Percentiles rank a stretch among this genome's conserved stretches.
Conservation (phyloP, 768 basidiomycete genomes). For the Ephemerocybe angulata region DNA sequence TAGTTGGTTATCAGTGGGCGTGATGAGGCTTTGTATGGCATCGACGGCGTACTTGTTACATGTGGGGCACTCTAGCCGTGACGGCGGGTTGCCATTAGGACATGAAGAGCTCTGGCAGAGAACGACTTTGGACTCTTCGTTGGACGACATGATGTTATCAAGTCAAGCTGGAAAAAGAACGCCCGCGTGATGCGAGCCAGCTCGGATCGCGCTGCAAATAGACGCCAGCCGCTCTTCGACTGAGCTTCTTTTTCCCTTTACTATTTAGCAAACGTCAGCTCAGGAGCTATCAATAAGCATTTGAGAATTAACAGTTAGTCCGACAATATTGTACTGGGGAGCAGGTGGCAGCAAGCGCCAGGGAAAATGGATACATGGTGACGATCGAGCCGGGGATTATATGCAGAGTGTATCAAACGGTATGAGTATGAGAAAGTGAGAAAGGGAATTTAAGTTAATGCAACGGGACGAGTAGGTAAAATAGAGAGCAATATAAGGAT, state of each 20-base stretch:
- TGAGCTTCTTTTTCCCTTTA: neutral
- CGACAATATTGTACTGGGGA: neutral
- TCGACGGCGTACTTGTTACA: slow-evolving; percentile 73
- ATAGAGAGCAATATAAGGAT: slow-evolving; percentile 19
- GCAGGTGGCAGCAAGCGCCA: neutral
- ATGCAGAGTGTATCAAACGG: slow-evolving; percentile 6
- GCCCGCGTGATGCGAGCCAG: slow-evolving; percentile 15
- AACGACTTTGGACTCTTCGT: slow-evolving; percentile 22
- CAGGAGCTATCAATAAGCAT: slow-evolving; percentile 1
- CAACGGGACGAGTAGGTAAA: slow-evolving; percentile 11
- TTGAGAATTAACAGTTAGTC: slow-evolving; percentile 1
- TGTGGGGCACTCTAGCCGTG: slow-evolving; percentile 87
- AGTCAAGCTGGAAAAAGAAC: slow-evolving; percentile 4
- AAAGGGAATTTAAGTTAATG: slow-evolving; percentile 23
- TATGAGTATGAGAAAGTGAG: slow-evolving; percentile 22
- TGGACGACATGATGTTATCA: slow-evolving; percentile 14
- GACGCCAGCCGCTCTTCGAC: neutral
- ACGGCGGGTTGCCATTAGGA: slow-evolving; percentile 79
- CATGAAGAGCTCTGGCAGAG: slow-evolving; percentile 69
- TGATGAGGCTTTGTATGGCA: neutral
- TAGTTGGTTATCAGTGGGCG: slow-evolving; percentile 29
- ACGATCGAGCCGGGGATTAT: slow-evolving; percentile 2
- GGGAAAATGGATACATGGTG: slow-evolving; percentile 19
- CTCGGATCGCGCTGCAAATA: slow-evolving; percentile 6
- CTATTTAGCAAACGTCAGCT: slow-evolving; percentile 2